Evolutionary conservation across 345 rosid species (phyloP), one percentile per base, ranked within the genome.

Genomic region (Combretum micranthum): DNA sequence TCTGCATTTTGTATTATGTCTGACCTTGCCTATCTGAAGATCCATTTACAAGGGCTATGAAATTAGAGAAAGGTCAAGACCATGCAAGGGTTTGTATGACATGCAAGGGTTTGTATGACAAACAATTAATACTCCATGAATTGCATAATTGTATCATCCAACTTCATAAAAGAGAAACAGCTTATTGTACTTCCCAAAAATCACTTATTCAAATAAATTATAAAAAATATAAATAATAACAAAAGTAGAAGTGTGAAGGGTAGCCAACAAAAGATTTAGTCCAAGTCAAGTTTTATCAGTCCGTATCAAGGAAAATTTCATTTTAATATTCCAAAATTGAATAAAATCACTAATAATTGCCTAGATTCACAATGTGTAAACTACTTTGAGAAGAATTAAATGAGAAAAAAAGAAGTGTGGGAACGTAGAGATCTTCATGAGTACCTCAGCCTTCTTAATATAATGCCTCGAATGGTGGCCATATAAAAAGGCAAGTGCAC

Each of bases 391-490:
- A 17, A 47, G 32, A 22, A n/a, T 4, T 39, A n/a, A 59, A n/a
- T 20, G 48, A 53, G 20, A 15, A 54, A 55, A 47, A 49, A 19
- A 25, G 21, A 57, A 20, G 16, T 3, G 21, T 14, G 15, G 23
- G 42, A 55, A 12, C 42, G 1, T 43, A 47, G 39, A 25, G 32
- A 25, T 2, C 8, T 10, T 32, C 39, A 32, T 32, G 4, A 32
- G 53, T 80, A 88, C 98, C 92, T 82, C 87, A 15, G 64, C 56
- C 64, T 74, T 72, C 72, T 69, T 86, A 42, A 91, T 80, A 63
- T 73, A 86, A 72, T 82, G 80, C 72, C 83, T 86, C 62, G 77
- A 69, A 52, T 58, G 65, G 59, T 54, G 90, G 60, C 92, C 83
- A 66, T 81, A 80, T 19, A 91, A 57, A 61, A 82, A 42, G 11